phyloP scores from a whole-genome alignment of 2,329 filamentous ascomycete genomes.

The Cylindrodendrum hubeiense region DNA sequence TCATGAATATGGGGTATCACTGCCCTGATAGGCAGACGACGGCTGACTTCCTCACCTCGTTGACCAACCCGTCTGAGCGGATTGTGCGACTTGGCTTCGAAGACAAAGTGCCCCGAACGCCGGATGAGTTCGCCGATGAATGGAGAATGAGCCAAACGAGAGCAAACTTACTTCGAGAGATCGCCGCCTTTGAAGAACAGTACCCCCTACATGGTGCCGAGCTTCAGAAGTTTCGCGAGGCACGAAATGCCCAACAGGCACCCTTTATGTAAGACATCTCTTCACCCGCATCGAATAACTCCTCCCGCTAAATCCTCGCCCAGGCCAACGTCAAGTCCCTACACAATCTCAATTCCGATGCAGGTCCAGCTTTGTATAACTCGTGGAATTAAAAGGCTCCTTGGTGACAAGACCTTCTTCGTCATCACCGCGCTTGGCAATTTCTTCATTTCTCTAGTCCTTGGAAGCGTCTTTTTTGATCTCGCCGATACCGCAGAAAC shows the following conservation, averaged over 20 bases:
- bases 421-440: constrained; percentile 42
- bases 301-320: not conserved
- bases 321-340: constrained; percentile 49
- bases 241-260: constrained; percentile 29
- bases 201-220: constrained; percentile 17
- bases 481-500: constrained; percentile 54
- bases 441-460: constrained; percentile 60
- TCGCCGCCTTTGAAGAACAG: constrained; percentile 13
- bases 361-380: constrained; percentile 58
- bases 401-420: constrained; percentile 36
- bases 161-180: constrained; percentile 12
- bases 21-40: constrained; percentile 71
- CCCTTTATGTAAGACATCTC: constrained; percentile 21
- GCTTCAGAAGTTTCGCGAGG: constrained; percentile 18
- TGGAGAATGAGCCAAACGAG: constrained; percentile 45
- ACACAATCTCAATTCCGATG: constrained; percentile 59
- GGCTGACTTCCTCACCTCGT: constrained; percentile 72
- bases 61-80: constrained; percentile 54
- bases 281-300: not conserved
- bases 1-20: constrained; percentile 70
- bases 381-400: constrained; percentile 31
- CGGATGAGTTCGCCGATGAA: constrained; percentile 50
- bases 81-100: constrained; percentile 46
- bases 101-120: constrained; percentile 46
- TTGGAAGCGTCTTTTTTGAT: constrained; percentile 64